Evolutionary conservation across 305 asterid species (phyloP).

Genomic region (Fraxinus ornus): DNA sequence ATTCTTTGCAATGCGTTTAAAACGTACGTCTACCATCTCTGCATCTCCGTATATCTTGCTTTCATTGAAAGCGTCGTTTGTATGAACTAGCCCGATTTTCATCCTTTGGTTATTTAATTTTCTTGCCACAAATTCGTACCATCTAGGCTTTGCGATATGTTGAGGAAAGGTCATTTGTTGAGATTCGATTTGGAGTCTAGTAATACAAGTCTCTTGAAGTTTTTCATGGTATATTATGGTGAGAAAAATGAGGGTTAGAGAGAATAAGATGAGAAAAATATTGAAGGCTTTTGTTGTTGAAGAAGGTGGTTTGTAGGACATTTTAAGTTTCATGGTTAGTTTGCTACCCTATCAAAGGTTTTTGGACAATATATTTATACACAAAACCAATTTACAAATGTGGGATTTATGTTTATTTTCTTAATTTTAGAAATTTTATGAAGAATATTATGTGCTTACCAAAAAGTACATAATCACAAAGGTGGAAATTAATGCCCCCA

Average conservation of each 20-base stretch:
- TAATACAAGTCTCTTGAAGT: conserved; percentile 24
- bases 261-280: conserved; percentile 31
- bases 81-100: conserved; percentile 26
- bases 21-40: conserved; percentile 32
- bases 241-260: conserved; percentile 32
- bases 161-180: conserved; percentile 17
- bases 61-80: not conserved
- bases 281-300: conserved; percentile 13
- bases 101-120: conserved; percentile 30
- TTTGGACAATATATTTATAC: conserved; percentile 1
- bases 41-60: not conserved
- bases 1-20: conserved; percentile 30
- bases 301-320: not conserved
- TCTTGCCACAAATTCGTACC: conserved; percentile 42
- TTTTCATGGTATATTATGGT: conserved; percentile 37
- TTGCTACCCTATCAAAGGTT: not conserved
- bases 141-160: conserved; percentile 26
- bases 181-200: conserved; percentile 24
- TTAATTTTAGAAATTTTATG: not conserved
- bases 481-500: not conserved
- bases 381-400: not conserved
- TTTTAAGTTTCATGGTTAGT: not conserved
- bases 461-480: not conserved
- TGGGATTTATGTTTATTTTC: not conserved
- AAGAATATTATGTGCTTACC: not conserved